These are phyloP conservation scores for Protomyces lactucae-debilis DNA, from an alignment of 1,139 yeast genomes.

Conservation along the genomic window DNA sequence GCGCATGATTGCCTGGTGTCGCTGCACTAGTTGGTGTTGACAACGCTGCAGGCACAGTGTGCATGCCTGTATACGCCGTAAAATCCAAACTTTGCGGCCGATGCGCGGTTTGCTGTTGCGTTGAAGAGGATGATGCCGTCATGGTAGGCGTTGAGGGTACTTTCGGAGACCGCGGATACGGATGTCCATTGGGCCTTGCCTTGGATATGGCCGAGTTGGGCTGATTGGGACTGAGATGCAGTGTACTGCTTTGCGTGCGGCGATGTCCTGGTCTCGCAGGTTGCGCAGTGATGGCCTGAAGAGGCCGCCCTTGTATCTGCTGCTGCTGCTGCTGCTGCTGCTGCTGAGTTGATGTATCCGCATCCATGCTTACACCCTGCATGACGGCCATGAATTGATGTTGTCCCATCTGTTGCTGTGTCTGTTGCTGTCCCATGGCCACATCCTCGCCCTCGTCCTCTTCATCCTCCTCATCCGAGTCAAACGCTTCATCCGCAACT, in stretches of 20 bases:
- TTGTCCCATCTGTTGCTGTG: neutral
- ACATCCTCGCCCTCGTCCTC: neutral
- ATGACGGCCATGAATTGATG: neutral
- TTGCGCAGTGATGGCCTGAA: constrained; percentile 3
- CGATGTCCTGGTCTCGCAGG: constrained; percentile 17
- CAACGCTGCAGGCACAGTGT: neutral
- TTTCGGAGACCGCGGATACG: constrained; percentile 22
- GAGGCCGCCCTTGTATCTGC: constrained; percentile 11
- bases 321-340: neutral
- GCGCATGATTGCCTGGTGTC: neutral
- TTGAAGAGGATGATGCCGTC: neutral
- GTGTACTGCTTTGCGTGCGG: constrained; percentile 11
- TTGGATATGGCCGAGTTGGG: neutral
- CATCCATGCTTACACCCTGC: too few relatives aligned
- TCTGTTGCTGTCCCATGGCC: neutral
- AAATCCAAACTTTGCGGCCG: constrained; percentile 21
- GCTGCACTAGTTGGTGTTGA: neutral
- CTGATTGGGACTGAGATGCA: constrained; percentile 15
- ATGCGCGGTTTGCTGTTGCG: neutral
- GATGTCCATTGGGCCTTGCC: constrained; percentile 6
- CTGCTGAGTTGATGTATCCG: neutral
- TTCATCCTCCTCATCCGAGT: constrained; percentile 24
- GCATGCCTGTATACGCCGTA: constrained; percentile 1
- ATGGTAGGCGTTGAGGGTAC: neutral
- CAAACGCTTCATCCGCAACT: neutral